These are phyloP conservation scores for Kuraishia capsulata DNA, from an alignment of 805 yeast genomes.

Conservation along the genomic window DNA sequence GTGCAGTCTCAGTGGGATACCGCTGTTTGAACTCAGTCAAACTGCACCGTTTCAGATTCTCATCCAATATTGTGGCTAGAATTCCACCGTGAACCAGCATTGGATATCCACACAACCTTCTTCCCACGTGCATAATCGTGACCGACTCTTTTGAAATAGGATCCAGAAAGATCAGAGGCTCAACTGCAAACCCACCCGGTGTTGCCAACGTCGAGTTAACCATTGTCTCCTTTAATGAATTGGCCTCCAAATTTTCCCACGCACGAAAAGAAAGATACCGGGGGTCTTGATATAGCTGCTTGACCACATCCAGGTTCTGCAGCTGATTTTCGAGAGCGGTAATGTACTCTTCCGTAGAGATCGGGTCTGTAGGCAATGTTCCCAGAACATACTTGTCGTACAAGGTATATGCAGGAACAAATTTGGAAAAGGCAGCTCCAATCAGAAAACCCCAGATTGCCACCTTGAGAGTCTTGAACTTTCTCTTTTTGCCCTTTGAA, in stretches of 20 bases:
- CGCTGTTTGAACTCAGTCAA: conserved; percentile 25
- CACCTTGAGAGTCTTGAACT: conserved; percentile 1
- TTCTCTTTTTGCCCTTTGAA: background rate
- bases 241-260: conserved; percentile 36
- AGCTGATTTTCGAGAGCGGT: conserved; percentile 36
- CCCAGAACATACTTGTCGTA: conserved; percentile 9
- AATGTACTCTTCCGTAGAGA: conserved; percentile 12
- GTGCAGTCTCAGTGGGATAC: conserved; percentile 9
- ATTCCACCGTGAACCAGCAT: conserved; percentile 86
- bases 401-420: conserved; percentile 17
- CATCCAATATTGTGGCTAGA: conserved; percentile 72
- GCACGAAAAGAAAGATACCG: conserved; percentile 27
- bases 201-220: conserved; percentile 45
- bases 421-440: conserved; percentile 17
- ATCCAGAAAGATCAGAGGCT: conserved; percentile 62
- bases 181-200: conserved; percentile 75
- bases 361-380: conserved; percentile 5
- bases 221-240: conserved; percentile 26
- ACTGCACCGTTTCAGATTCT: conserved; percentile 52
- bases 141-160: conserved; percentile 47
- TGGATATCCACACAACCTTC: conserved; percentile 77
- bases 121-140: conserved; percentile 69
- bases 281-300: conserved; percentile 31
- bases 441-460: conserved; percentile 9
- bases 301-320: conserved; percentile 39